Percentiles rank a stretch among this genome's conserved stretches.
Conservation (phyloP, 2,329 filamentous ascomycete species). For the Biscogniauxia sp. region DNA sequence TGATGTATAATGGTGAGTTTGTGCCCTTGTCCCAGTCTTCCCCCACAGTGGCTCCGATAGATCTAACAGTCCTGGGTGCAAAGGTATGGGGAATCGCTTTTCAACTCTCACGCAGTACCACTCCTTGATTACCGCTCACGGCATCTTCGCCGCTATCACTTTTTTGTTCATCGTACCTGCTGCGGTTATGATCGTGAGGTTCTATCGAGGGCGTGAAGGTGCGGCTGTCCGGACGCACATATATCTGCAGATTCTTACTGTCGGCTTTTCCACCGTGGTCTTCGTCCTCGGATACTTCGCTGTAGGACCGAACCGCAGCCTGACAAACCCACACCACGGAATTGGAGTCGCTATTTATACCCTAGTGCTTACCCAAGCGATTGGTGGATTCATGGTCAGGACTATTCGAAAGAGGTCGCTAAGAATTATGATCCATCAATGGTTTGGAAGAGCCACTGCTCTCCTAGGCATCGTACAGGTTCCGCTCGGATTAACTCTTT, state of each 20-base stretch:
- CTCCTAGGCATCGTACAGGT: conserved; percentile 84
- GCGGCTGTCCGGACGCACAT: conserved; percentile 68
- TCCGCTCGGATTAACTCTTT: conserved; percentile 83
- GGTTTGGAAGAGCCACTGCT: conserved; percentile 75
- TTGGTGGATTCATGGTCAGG: conserved; percentile 65
- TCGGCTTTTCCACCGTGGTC: conserved; percentile 66
- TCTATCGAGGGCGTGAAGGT: conserved; percentile 62
- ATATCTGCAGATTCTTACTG: conserved; percentile 68
- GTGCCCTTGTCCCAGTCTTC: not conserved
- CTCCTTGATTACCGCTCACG: conserved; percentile 67
- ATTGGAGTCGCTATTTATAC: conserved; percentile 79
- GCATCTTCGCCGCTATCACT: conserved; percentile 66
- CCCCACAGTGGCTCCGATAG: not conserved
- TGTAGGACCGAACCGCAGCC: conserved; percentile 67
- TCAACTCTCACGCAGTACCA: conserved; percentile 68
- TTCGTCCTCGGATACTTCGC: conserved; percentile 77
- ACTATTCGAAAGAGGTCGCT: conserved; percentile 49
- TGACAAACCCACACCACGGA: conserved; percentile 82
- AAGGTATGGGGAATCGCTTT: conserved; percentile 83
- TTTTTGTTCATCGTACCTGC: conserved; percentile 72
- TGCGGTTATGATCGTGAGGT: conserved; percentile 72
- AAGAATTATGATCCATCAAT: conserved; percentile 73
- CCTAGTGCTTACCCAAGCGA: conserved; percentile 66
- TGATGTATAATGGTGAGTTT: conserved; percentile 74
- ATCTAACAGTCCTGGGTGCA: conserved; percentile 5